These are phyloP conservation scores for Irpex lacteus DNA, from an alignment of 1,284 basidiomycete species.

Conservation along the genomic window DNA sequence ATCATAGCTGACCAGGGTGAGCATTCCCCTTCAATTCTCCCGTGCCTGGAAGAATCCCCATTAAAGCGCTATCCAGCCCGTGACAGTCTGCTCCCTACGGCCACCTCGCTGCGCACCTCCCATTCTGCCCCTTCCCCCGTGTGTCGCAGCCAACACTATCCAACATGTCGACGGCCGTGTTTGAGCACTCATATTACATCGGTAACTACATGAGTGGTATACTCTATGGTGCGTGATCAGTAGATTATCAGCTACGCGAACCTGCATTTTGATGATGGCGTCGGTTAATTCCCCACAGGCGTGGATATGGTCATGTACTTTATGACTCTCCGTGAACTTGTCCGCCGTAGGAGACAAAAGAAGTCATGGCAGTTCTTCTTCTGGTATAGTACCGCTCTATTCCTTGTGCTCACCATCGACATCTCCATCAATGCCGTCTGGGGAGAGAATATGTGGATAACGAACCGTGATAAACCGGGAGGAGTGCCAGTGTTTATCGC, in stretches of 20 bases:
- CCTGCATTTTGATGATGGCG: not conserved
- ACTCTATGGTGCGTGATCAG: constrained; percentile 21
- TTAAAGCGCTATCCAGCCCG: not conserved
- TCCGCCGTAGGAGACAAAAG: constrained; percentile 4
- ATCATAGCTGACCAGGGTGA: not conserved
- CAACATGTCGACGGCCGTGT: constrained; percentile 15
- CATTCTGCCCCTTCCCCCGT: not conserved
- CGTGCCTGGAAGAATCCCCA: not conserved
- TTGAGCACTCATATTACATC: constrained; percentile 25
- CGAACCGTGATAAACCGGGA: constrained; percentile 9
- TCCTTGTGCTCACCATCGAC: constrained; percentile 18
- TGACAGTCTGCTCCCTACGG: not conserved
- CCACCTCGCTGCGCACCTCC: not conserved
- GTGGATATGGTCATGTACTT: constrained; percentile 23
- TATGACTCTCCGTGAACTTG: constrained; percentile 17
- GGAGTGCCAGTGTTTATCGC: constrained; percentile 14
- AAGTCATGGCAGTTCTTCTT: constrained; percentile 12
- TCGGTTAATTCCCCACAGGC: constrained; percentile 12
- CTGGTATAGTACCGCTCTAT: constrained; percentile 14
- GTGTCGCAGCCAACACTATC: not conserved
- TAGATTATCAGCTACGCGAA: not conserved
- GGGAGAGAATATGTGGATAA: constrained; percentile 20
- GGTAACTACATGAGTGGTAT: constrained; percentile 24
- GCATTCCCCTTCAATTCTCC: not conserved
- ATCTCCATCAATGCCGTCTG: constrained; percentile 19